phyloP scores from a whole-genome alignment of 176 grass and related monocot species.

The Carex pumila region DNA sequence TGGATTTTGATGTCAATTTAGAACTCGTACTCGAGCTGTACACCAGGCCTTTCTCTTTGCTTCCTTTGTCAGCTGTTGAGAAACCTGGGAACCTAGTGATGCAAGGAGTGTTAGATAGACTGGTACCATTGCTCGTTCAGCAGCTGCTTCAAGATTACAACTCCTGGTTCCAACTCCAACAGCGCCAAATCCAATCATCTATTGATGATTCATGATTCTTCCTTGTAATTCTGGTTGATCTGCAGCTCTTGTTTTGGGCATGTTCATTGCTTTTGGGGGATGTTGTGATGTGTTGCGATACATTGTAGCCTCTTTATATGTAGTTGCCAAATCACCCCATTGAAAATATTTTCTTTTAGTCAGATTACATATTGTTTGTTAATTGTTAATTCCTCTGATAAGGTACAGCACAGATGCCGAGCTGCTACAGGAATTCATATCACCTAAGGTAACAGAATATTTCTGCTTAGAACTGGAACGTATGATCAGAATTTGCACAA shows the following conservation, averaged over 20 bases:
- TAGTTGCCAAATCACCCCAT: too few species aligned
- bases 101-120: slow-evolving; percentile 74
- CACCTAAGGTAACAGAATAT: too few species aligned
- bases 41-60: slow-evolving; percentile 77
- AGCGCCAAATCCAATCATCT: neutral
- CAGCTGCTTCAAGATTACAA: slow-evolving; percentile 70
- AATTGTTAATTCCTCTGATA: neutral
- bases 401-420: neutral
- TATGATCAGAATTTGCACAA: too few species aligned
- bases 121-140: slow-evolving; percentile 72
- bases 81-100: slow-evolving; percentile 85
- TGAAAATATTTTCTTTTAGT: neutral
- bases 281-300: neutral
- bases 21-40: slow-evolving; percentile 73
- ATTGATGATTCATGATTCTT: neutral
- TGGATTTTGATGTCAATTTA: slow-evolving; percentile 69
- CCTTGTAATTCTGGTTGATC: slow-evolving; percentile 5
- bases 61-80: slow-evolving; percentile 83
- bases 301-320: neutral
- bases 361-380: neutral
- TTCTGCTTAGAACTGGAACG: too few species aligned
- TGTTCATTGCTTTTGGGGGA: neutral
- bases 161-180: slow-evolving; percentile 46
- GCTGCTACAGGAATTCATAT: too few species aligned
- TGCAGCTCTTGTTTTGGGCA: neutral